A percentile compares a stretch with the other conserved stretches of the same genome.
Evolutionary conservation across 1,139 yeast genomes (phyloP).

Genomic region (Saccharomyces hybrid): DNA sequence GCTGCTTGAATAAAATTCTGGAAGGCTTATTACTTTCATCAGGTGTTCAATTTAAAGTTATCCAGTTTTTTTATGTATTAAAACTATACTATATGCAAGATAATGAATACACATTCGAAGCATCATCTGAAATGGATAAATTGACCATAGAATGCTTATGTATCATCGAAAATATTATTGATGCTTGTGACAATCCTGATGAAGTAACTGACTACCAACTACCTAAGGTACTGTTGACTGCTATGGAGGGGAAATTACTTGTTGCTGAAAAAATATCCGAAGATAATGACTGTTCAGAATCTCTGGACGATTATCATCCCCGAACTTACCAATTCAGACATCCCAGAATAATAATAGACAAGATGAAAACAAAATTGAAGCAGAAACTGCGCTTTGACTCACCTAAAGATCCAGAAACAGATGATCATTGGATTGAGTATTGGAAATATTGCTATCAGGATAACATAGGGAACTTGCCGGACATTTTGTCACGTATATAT

Average conservation of each 20-base stretch:
- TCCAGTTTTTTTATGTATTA: slow-evolving; percentile 11
- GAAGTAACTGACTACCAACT: slow-evolving; percentile 5
- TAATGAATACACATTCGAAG: background rate
- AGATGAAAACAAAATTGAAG: background rate
- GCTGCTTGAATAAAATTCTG: slow-evolving; percentile 12
- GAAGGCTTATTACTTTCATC: slow-evolving; percentile 18
- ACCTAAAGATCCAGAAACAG: background rate
- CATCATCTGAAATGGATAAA: background rate
- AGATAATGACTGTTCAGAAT: slow-evolving; percentile 7
- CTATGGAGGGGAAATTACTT: slow-evolving; percentile 8
- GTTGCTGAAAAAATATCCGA: slow-evolving; percentile 13
- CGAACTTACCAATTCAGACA: slow-evolving; percentile 8
- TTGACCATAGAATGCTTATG: slow-evolving; percentile 8
- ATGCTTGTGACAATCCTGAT: slow-evolving; percentile 7
- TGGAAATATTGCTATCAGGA: slow-evolving; percentile 16
- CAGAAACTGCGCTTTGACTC: background rate
- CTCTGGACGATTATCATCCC: slow-evolving; percentile 1
- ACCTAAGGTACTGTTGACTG: slow-evolving; percentile 12
- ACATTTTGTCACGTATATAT: background rate
- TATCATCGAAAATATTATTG: slow-evolving; percentile 5
- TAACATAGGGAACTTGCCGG: slow-evolving; percentile 3
- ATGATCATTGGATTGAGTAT: slow-evolving; percentile 9
- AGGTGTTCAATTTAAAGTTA: slow-evolving; percentile 10
- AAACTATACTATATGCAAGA: slow-evolving; percentile 2
- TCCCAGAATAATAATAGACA: slow-evolving; percentile 6